Conservation (phyloP, 495 filamentous ascomycete genomes). For the Parathielavia hyrcaniae region DNA sequence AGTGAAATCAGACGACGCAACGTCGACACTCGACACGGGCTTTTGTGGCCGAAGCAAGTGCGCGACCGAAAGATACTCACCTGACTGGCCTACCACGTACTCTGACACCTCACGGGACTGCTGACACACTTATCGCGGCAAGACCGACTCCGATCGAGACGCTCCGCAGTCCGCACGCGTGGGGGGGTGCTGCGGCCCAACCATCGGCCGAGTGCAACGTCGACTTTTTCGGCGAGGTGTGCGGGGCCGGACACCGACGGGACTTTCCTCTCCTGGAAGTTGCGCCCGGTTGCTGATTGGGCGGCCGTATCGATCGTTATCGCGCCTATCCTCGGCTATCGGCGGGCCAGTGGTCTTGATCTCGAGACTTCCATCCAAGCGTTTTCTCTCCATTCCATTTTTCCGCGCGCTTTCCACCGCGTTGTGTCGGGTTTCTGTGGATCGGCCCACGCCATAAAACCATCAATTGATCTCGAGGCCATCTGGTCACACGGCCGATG, state of each 20-base stretch:
- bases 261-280: neutral
- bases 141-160: constrained; percentile 12
- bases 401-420: constrained; percentile 14
- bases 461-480: constrained; percentile 6
- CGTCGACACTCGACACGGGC: no score
- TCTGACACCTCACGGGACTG: neutral
- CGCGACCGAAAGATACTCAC: neutral
- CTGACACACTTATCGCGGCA: neutral
- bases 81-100: neutral
- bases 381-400: neutral
- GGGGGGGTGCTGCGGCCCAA: constrained; percentile 5
- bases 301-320: neutral
- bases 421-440: constrained; percentile 19
- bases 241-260: neutral
- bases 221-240: neutral
- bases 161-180: constrained; percentile 2
- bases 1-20: neutral
- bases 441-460: constrained; percentile 6
- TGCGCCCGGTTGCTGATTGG: constrained; percentile 19
- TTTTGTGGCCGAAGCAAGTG: neutral
- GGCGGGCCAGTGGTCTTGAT: constrained; percentile 25
- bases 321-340: constrained; percentile 28
- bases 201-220: constrained; percentile 2
- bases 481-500: constrained; percentile 3
- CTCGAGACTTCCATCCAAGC: constrained; percentile 11